Conservation (phyloP, 805 yeast species). For the Wickerhamiella galacta region DNA sequence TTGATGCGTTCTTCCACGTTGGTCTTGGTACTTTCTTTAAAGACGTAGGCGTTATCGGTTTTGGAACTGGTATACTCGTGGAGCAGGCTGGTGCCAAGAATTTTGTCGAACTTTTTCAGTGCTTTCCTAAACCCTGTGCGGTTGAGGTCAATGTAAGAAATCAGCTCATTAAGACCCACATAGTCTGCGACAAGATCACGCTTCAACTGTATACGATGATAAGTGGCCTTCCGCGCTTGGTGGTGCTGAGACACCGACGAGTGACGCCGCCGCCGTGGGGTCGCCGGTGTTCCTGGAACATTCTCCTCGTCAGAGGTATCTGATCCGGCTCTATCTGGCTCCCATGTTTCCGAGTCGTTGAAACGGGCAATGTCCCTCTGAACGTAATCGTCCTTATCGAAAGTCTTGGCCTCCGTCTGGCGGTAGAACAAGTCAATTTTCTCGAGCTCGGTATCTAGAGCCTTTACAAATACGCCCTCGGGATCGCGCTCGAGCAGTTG, state of each 20-base stretch:
- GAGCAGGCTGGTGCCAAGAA: slow-evolving; percentile 44
- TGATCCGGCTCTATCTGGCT: background rate
- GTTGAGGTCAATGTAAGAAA: slow-evolving; percentile 70
- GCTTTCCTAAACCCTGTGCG: slow-evolving; percentile 81
- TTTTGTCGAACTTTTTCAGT: slow-evolving; percentile 81
- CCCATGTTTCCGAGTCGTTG: background rate
- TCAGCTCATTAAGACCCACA: slow-evolving; percentile 64
- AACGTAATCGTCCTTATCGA: slow-evolving; percentile 37
- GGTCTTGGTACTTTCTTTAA: slow-evolving; percentile 31
- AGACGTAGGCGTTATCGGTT: slow-evolving; percentile 36
- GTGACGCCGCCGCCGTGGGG: slow-evolving; percentile 2
- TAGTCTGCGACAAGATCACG: slow-evolving; percentile 21
- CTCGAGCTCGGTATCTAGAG: slow-evolving; percentile 58
- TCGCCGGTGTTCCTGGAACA: background rate
- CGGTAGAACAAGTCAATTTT: slow-evolving; percentile 65
- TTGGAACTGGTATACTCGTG: slow-evolving; percentile 35
- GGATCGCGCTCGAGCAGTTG: slow-evolving; percentile 30
- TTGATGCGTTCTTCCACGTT: slow-evolving; percentile 37
- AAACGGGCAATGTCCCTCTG: slow-evolving; percentile 28
- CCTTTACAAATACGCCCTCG: slow-evolving; percentile 42
- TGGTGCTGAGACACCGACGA: background rate
- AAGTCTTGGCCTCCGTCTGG: slow-evolving; percentile 45
- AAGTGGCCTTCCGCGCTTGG: background rate
- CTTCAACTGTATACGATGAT: slow-evolving; percentile 2
- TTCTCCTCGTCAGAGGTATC: slow-evolving; percentile 4